phyloP scores from a whole-genome alignment of 805 yeast genomes.

The Wickerhamomyces bovis region DNA sequence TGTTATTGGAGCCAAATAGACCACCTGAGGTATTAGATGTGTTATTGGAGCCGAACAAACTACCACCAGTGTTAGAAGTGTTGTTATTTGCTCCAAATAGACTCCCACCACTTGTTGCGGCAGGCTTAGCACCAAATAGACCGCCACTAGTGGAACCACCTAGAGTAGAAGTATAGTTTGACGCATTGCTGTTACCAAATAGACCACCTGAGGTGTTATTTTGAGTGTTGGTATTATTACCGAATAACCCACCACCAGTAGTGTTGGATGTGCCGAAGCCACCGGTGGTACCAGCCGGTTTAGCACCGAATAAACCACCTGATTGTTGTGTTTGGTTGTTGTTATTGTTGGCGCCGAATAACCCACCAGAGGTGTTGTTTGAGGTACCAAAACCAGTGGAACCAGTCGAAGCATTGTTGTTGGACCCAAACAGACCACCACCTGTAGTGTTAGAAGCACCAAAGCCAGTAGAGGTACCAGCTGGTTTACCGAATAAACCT shows the following conservation, averaged over 20 bases:
- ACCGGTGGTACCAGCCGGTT: conserved; percentile 22
- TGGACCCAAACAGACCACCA: conserved; percentile 17
- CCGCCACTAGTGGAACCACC: conserved; percentile 1
- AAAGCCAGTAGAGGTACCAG: conserved; percentile 19
- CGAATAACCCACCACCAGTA: conserved; percentile 32
- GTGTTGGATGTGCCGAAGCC: conserved; percentile 19
- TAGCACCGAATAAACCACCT: conserved; percentile 39
- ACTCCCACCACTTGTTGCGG: conserved; percentile 24
- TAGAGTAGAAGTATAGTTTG: conserved; percentile 2
- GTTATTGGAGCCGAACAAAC: conserved; percentile 2
- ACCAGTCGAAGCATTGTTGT: conserved; percentile 14
- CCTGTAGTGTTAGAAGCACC: conserved; percentile 8
- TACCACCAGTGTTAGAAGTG: conserved; percentile 4
- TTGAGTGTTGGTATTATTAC: conserved; percentile 21
- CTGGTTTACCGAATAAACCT: no score
- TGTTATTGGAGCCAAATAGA: conserved; percentile 31
- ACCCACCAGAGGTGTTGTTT: conserved; percentile 27
- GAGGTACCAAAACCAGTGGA: conserved; percentile 37
- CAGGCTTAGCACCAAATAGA: conserved; percentile 9
- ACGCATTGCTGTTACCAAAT: conserved; percentile 27
- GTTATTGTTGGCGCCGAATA: conserved; percentile 33
- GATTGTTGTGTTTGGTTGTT: conserved; percentile 19
- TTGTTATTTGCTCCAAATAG: conserved; percentile 31
- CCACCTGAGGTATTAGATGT: conserved; percentile 17
- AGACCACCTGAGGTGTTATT: conserved; percentile 28